These are phyloP conservation scores for Fusarium siculi DNA, from an alignment of 2,329 filamentous ascomycete species.

Conservation along the genomic window DNA sequence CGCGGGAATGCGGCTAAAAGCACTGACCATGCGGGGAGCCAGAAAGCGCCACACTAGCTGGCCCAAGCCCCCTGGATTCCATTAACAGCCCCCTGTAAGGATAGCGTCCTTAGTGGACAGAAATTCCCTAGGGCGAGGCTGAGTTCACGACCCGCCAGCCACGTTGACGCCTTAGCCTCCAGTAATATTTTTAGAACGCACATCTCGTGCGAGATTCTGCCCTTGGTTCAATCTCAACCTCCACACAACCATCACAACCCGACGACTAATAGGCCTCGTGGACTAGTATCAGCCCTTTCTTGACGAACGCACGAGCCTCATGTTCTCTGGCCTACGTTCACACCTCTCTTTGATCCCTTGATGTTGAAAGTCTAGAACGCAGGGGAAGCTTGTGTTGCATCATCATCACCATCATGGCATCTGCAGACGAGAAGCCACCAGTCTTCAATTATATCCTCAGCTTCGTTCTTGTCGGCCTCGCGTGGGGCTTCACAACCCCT, in stretches of 20 bases:
- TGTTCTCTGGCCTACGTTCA: slow-evolving; percentile 21
- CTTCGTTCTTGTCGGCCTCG: slow-evolving; percentile 89
- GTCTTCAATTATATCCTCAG: slow-evolving; percentile 86
- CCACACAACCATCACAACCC: slow-evolving; percentile 24
- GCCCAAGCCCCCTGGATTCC: slow-evolving; percentile 15
- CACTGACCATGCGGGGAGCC: slow-evolving; percentile 25
- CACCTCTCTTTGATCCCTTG: slow-evolving; percentile 13
- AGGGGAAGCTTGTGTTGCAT: slow-evolving; percentile 9
- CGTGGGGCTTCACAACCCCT: slow-evolving; percentile 91
- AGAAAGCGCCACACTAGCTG: slow-evolving; percentile 3
- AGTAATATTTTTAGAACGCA: slow-evolving; percentile 40
- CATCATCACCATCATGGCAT: slow-evolving; percentile 23
- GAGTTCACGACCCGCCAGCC: slow-evolving; percentile 32
- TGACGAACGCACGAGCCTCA: slow-evolving; percentile 32
- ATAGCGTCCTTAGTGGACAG: slow-evolving; percentile 28
- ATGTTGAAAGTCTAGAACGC: slow-evolving; percentile 21
- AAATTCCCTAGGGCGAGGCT: slow-evolving; percentile 36
- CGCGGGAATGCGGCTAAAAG: slow-evolving; percentile 36
- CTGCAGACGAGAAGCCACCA: slow-evolving; percentile 53
- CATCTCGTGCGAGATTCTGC: slow-evolving; percentile 26
- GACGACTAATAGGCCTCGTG: slow-evolving; percentile 25
- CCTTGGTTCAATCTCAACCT: slow-evolving; percentile 26
- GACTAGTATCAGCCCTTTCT: slow-evolving; percentile 6
- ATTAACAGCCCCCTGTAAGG: slow-evolving; percentile 9
- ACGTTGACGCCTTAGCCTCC: slow-evolving; percentile 32